Base-by-base conservation (phyloP, 176 grass and related monocot species). In the Eleusine indica region DNA sequence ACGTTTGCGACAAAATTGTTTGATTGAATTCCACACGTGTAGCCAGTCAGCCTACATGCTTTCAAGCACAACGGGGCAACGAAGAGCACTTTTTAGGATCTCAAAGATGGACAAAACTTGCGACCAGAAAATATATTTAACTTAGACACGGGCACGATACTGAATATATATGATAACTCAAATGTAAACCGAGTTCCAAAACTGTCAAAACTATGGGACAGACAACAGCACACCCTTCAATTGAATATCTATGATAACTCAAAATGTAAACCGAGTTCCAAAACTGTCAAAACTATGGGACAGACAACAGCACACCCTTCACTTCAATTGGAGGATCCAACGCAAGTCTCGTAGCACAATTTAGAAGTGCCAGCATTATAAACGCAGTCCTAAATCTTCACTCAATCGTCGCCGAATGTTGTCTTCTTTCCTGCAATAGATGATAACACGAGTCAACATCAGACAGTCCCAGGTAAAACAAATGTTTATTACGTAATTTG, bases 351-450 rank as follows among this genome's bases (percentile, higher is more conserved):
- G 5, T 1, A 56, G 76, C 41, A 84, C 43, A 57, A 14, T 39
- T 67, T 54, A 38, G 28, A 37, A 63, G 16, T 11, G 28, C 17
- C 21, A 46, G 4, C 16, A 2, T 6, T 65, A 64, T 73, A 73
- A 64, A 5, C 0, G 58, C 7, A 10, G 3, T 40, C 30, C 14
- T 44, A 35, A 38, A 19, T 17, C 14, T 66, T 80, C 58, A 82
- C 18, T 84, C 32, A 19, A 7, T 94, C 88, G 9, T 93, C 88
- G 32, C 83, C 75, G 1, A 91, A 94, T 46, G 83, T 91, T 0
- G 72, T 94, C 86, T 91, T 94, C 89, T 82, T 94, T 71, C 92
- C 87, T 94, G 81, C 77, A 87, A 65, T 69, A 70, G 4, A 30
- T 57, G 0, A 39, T 47, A 29, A 30, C 7, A 25, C 2, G 44